Evolutionary conservation across 352 stramenopile species (phyloP).

Genomic region (Pythium periplocum): DNA sequence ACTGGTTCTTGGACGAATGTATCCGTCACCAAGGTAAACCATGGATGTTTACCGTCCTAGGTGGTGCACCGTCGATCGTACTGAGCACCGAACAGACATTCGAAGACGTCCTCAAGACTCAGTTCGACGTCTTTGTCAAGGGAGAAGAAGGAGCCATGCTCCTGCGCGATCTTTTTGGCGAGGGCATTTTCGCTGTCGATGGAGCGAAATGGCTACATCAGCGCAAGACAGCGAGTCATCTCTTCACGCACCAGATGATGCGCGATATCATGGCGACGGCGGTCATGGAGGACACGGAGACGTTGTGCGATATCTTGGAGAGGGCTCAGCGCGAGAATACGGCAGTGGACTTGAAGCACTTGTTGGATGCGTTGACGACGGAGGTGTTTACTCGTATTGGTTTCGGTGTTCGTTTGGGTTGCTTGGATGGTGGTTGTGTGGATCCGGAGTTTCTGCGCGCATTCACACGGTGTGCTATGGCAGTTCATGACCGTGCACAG

Average conservation of each 20-base stretch:
- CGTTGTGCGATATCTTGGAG: conserved; percentile 29
- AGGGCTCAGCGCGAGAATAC: conserved; percentile 5
- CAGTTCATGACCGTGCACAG: conserved; percentile 18
- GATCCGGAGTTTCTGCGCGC: conserved; percentile 21
- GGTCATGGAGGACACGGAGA: conserved; percentile 32
- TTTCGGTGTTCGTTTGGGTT: conserved; percentile 57
- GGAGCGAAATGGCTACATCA: conserved; percentile 64
- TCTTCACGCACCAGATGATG: conserved; percentile 74
- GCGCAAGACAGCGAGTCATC: conserved; percentile 83
- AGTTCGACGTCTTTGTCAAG: conserved; percentile 80
- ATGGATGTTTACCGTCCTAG: conserved; percentile 35
- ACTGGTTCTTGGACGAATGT: conserved; percentile 57
- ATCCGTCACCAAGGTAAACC: conserved; percentile 29
- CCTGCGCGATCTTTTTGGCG: conserved; percentile 59
- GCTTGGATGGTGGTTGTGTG: conserved; percentile 29
- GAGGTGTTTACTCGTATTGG: conserved; percentile 73
- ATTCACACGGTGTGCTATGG: conserved; percentile 18
- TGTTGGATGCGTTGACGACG: conserved; percentile 55
- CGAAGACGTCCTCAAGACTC: conserved; percentile 53
- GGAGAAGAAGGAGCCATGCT: conserved; percentile 31
- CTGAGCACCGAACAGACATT: conserved; percentile 36
- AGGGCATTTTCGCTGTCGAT: conserved; percentile 73
- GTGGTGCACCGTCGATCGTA: conserved; percentile 31
- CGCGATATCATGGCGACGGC: conserved; percentile 44
- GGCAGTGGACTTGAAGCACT: conserved; percentile 37